Conservation (phyloP, 768 basidiomycete genomes). For the Phlebiopsis gigantea region DNA sequence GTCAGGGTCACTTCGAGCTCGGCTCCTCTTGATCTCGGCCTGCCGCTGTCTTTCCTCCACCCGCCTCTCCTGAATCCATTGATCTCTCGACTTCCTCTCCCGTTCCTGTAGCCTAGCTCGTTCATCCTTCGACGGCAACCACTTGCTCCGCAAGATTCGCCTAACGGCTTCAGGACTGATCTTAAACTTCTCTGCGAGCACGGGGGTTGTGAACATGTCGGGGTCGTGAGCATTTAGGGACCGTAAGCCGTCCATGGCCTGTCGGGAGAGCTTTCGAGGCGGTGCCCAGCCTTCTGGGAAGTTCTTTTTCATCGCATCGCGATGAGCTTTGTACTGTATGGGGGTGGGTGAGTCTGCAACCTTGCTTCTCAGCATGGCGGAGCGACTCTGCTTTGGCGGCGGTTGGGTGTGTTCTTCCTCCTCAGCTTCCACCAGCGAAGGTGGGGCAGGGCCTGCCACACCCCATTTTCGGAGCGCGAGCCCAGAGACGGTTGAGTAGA, state of each 20-base stretch:
- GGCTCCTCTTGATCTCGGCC: not conserved
- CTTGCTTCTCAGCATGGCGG: constrained; percentile 1
- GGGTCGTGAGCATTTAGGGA: constrained; percentile 40
- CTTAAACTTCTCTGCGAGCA: constrained; percentile 41
- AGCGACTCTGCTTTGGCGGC: not conserved
- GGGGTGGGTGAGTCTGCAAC: constrained; percentile 20
- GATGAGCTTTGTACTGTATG: constrained; percentile 23
- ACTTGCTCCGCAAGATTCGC: constrained; percentile 43
- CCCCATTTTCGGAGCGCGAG: constrained; percentile 19
- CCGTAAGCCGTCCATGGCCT: constrained; percentile 48
- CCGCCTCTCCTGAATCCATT: constrained; percentile 7
- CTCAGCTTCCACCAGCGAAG: constrained; percentile 9
- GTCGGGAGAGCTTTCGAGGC: constrained; percentile 44
- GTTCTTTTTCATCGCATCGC: constrained; percentile 26
- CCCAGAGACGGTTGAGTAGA: constrained; percentile 20
- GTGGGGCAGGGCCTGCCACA: constrained; percentile 20
- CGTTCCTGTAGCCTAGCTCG: constrained; percentile 23
- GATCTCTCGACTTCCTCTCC: constrained; percentile 19
- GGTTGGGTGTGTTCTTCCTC: constrained; percentile 6
- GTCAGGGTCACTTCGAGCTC: not conserved
- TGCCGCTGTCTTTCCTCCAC: constrained; percentile 8
- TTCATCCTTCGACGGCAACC: constrained; percentile 32
- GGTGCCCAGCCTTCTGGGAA: constrained; percentile 45
- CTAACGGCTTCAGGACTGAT: constrained; percentile 48
- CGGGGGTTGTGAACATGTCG: constrained; percentile 32